Evolutionary conservation across 2,329 filamentous ascomycete genomes (phyloP).

Genomic region (Alternaria sp.): DNA sequence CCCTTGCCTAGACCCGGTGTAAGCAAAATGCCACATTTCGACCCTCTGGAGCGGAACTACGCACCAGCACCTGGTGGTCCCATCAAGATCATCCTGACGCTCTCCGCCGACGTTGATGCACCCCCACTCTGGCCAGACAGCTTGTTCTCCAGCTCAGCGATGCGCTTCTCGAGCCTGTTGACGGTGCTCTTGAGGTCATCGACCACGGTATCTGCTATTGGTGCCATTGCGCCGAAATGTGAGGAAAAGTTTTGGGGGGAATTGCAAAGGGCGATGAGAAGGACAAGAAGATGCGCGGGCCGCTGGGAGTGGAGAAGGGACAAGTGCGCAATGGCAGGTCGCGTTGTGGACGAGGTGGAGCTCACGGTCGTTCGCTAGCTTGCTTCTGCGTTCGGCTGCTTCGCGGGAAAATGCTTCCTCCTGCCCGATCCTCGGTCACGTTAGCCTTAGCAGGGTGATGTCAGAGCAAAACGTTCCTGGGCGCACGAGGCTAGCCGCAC

Average conservation of each 20-base stretch:
- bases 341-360: constrained; percentile 20
- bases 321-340: constrained; percentile 34
- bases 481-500: neutral
- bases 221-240: constrained; percentile 72
- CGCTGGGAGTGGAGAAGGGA: constrained; percentile 21
- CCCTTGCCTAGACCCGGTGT: constrained; percentile 78
- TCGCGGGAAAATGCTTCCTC: constrained; percentile 24
- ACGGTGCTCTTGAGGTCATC: constrained; percentile 86
- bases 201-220: constrained; percentile 80
- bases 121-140: constrained; percentile 57
- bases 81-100: constrained; percentile 96
- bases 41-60: constrained; percentile 46
- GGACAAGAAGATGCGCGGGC: constrained; percentile 25
- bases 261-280: constrained; percentile 16
- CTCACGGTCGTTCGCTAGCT: constrained; percentile 18
- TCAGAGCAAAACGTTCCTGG: constrained; percentile 9
- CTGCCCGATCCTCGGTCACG: constrained; percentile 20
- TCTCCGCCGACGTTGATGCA: constrained; percentile 58
- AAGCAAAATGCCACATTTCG: constrained; percentile 25
- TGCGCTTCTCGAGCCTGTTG: constrained; percentile 81
- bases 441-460: constrained; percentile 11
- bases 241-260: constrained; percentile 9
- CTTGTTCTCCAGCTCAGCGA: constrained; percentile 82
- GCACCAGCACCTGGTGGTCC: constrained; percentile 95
- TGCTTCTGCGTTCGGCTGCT: constrained; percentile 6